These are phyloP conservation scores for Dacryopinax primogenitus DNA, from an alignment of 768 basidiomycete genomes.

Conservation along the genomic window DNA sequence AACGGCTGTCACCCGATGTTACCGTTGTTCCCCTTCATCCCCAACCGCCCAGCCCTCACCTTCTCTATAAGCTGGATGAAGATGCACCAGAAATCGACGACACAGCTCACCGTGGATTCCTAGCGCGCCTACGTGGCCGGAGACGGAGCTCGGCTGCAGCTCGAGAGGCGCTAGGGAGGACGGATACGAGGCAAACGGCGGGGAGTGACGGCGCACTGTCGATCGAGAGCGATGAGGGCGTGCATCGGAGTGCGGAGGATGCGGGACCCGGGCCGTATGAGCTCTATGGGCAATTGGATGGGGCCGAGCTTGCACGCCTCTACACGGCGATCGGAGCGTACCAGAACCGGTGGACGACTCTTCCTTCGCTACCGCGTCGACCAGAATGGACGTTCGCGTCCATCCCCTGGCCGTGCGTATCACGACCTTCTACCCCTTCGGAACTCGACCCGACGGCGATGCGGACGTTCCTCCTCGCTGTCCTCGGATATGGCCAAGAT, in stretches of 20 bases:
- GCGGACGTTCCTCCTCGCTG: background rate
- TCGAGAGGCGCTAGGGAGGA: background rate
- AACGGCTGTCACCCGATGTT: background rate
- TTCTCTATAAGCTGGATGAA: background rate
- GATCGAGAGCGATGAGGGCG: background rate
- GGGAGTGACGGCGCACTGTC: background rate
- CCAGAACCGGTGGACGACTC: background rate
- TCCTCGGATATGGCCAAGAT: background rate
- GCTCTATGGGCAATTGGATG: background rate
- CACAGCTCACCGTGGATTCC: background rate
- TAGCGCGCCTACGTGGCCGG: background rate
- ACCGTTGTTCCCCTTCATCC: background rate
- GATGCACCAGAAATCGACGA: background rate
- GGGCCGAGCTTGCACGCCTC: background rate
- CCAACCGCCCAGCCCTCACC: background rate
- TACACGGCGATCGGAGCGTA: conserved; percentile 1
- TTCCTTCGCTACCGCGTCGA: background rate
- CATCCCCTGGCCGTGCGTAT: background rate
- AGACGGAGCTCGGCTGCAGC: background rate
- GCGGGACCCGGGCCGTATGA: background rate
- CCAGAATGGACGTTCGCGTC: background rate
- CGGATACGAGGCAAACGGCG: background rate
- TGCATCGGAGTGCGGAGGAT: background rate
- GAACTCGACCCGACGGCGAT: background rate
- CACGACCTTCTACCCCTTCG: background rate